Evolutionary conservation across 2,329 filamentous ascomycete species (phyloP), one percentile per base, ranked within the genome.

Genomic region (Scorias spongiosa): DNA sequence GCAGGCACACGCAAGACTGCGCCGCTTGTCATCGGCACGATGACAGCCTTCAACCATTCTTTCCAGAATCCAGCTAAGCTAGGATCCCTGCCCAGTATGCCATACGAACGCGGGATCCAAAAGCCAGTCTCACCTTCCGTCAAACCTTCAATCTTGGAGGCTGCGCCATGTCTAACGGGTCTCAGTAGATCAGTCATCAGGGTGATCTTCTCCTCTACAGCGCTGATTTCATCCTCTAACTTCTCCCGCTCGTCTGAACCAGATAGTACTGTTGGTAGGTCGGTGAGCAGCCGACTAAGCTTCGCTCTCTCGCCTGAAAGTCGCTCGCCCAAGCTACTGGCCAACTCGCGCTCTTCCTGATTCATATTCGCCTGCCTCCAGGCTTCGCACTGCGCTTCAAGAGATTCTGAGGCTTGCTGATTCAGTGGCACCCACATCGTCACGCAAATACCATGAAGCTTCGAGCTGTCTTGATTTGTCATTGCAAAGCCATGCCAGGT

Each of bases 401-500:
- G 74, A 47, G 88, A 83, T 44, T 88, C 85, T 1, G 91, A 88
- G 5, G 89, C 80, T 46, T 81, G 78, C 10, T 79, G 71, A 48
- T 84, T 85, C 44, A 98, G 65, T 0, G 91, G 87, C 44, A 87
- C 84, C 91, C 91, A 98, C 37, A 96, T 75, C 44, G 87, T 93
- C 44, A 95, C 74, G 49, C 84, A 88, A 46, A 96, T 84, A 29
- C 87, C 89, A 58, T 96, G 89, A 15, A 96, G 71, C 61, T 91
- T 93, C 44, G 85, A 83, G 55, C 86, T 89, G 59, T 96, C 88
- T 44, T 84, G 84, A 17, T 82, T 83, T 2, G 91, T 98, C 91
- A 98, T 96, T 49, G 86, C 88, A 59, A 98, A 98, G 41, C 91
- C 91, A 64, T 98, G 91, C 91, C 91, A 98, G 18, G 88, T 95